Base-by-base conservation (phyloP, 768 basidiomycete genomes). In the Terana coerulea region DNA sequence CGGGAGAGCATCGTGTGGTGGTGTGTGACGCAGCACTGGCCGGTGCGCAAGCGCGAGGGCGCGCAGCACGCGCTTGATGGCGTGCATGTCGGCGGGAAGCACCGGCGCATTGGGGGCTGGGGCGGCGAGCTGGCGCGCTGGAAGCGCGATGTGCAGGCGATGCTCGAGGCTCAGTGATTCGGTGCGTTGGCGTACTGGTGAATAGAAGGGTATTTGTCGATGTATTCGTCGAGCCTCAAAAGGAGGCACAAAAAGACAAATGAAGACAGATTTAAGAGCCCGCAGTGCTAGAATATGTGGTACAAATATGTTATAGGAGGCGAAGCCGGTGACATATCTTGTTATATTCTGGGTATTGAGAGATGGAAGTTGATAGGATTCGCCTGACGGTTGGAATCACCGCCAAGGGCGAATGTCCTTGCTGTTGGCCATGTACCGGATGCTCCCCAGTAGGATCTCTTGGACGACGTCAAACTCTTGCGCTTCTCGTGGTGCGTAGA, bases 1-100 rank as follows among this genome's bases (percentile, higher is more conserved):
- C 30, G 52, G 17, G 57, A 67, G 8, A 69, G 67, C 54, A 68
- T 70, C 49, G 7, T 69, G 4, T 66, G 62, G 66, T 70, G 62
- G 61, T 65, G 59, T 48, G 26, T 63, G 37, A 52, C 30, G 12
- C 14, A 55, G 24, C 61, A 62, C 33, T 39, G 46, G 54, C 2
- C 15, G 3, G 51, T 50, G 37, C 53, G 58, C 21, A 57, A 55
- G 47, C 56, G 56, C 9, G 56, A 53, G 39, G 25, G 21, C 28
- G 55, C 49, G 22, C 21, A 31, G 17, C 34, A 52, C 26, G 54
- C 45, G 39, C n/a, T 34, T 11, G 60, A 63, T 12, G 61, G 60
- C 24, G 28, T 65, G 14, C 60, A 60, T 31, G 59, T 55, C 19
- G 63, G 63, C n/a, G 53, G 57, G 24, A 47, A 44, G 40, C 46